Evolutionary conservation across 805 yeast species (phyloP).

Genomic region (Candida chauliodis): DNA sequence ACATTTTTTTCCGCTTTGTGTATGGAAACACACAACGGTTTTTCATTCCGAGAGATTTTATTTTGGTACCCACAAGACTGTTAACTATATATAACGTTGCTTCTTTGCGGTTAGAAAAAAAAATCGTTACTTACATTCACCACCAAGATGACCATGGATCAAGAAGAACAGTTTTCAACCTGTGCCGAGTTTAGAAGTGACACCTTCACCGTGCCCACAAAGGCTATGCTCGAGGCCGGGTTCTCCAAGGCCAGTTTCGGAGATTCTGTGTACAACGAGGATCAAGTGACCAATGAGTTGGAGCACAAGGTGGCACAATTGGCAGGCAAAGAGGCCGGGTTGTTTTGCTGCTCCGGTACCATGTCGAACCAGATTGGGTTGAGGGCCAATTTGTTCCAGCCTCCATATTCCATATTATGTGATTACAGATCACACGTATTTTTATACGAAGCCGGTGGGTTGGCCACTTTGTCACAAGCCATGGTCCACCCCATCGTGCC

Average conservation of each 20-base stretch:
- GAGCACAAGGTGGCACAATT: conserved; percentile 31
- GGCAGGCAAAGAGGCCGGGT: conserved; percentile 38
- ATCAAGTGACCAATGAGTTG: conserved; percentile 28
- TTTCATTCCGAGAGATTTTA: too few species aligned
- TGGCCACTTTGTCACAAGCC: conserved; percentile 41
- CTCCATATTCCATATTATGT: conserved; percentile 39
- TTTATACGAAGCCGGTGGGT: conserved; percentile 40
- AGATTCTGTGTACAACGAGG: conserved; percentile 43
- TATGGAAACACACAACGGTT: too few species aligned
- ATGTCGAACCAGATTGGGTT: conserved; percentile 40
- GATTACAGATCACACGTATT: conserved; percentile 36
- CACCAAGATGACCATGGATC: conserved; percentile 15
- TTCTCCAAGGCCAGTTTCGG: conserved; percentile 29
- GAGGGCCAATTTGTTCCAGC: conserved; percentile 37
- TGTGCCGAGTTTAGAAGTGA: conserved; percentile 51
- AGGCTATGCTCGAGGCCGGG: conserved; percentile 59
- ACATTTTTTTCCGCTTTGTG: too few species aligned
- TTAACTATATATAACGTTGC: too few species aligned
- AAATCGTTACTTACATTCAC: too few species aligned
- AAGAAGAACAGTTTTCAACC: conserved; percentile 19
- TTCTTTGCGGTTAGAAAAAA: too few species aligned
- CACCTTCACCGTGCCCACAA: conserved; percentile 87
- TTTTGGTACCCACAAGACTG: too few species aligned
- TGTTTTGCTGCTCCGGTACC: conserved; percentile 42
- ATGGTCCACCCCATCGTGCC: conserved; percentile 39